Percentiles rank a stretch among this genome's conserved stretches.
Evolutionary conservation across 129 eudicot species (phyloP).

Genomic region (Chrysanthemum seticuspe): DNA sequence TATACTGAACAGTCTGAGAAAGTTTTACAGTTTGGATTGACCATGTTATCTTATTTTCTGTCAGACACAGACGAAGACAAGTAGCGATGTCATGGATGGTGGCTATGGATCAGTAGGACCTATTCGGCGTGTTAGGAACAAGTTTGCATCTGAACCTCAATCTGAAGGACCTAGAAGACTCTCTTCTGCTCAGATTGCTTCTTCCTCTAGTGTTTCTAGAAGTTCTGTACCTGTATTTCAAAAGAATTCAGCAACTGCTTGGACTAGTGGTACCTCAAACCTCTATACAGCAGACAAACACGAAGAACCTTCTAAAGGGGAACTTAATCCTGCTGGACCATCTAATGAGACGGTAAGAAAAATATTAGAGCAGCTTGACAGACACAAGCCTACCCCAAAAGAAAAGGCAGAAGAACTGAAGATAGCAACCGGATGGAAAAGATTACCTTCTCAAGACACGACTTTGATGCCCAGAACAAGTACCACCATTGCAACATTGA

Average conservation of each 20-base stretch:
- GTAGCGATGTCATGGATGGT: constrained; percentile 43
- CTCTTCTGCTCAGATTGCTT: constrained; percentile 36
- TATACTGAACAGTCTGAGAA: neutral
- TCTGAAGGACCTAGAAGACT: constrained; percentile 48
- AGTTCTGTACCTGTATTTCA: constrained; percentile 44
- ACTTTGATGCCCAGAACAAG: constrained; percentile 19
- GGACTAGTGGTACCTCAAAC: constrained; percentile 38
- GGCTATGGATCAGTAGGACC: constrained; percentile 83
- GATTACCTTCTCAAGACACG: constrained; percentile 37
- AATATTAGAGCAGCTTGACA: constrained; percentile 74
- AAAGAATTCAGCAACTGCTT: constrained; percentile 44
- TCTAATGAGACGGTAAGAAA: constrained; percentile 56
- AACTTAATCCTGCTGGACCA: constrained; percentile 31
- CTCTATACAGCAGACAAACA: constrained; percentile 30
- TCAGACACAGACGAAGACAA: constrained; percentile 44
- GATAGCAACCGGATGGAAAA: constrained; percentile 65
- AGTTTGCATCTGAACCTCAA: constrained; percentile 50
- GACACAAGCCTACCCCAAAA: constrained; percentile 73
- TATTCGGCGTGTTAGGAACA: constrained; percentile 61
- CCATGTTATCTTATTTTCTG: constrained; percentile 1
- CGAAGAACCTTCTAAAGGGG: constrained; percentile 35
- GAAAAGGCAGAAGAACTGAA: constrained; percentile 74
- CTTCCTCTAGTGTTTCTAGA: constrained; percentile 41
- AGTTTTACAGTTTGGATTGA: constrained; percentile 3
- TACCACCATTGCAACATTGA: constrained; percentile 19